phyloP scores from a whole-genome alignment of 768 basidiomycete genomes.

The Suillus americanus region DNA sequence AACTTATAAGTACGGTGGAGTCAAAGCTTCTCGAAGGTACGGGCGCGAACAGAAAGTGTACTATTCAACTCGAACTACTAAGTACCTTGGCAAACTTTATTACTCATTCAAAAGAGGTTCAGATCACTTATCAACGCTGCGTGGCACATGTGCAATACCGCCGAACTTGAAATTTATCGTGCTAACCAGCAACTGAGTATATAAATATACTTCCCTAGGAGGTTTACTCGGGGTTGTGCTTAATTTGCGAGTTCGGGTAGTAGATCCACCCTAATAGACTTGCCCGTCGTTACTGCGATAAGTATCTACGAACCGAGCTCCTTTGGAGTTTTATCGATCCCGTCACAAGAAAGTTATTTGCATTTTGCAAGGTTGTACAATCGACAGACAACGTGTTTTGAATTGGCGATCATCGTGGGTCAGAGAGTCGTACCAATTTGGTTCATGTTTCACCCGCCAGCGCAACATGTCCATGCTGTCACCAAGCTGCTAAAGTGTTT shows the following conservation, averaged over 20 bases:
- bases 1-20: neutral
- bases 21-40: slow-evolving; percentile 2
- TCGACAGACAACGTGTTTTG: neutral
- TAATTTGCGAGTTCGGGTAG: neutral
- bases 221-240: neutral
- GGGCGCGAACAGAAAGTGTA: slow-evolving; percentile 1
- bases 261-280: neutral
- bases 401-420: neutral
- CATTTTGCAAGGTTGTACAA: neutral
- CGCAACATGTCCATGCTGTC: neutral
- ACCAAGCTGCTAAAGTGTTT: neutral
- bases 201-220: neutral
- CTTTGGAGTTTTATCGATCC: neutral
- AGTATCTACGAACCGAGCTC: neutral
- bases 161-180: neutral
- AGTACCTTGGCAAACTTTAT: neutral
- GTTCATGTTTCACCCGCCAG: slow-evolving; percentile 1
- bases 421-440: neutral
- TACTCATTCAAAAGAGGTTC: neutral
- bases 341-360: neutral
- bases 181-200: neutral
- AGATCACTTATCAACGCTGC: neutral
- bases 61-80: neutral
- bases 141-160: neutral
- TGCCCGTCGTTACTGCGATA: neutral